phyloP scores from a whole-genome alignment of 176 grass and related monocot species.

The Oryza glumipatula region DNA sequence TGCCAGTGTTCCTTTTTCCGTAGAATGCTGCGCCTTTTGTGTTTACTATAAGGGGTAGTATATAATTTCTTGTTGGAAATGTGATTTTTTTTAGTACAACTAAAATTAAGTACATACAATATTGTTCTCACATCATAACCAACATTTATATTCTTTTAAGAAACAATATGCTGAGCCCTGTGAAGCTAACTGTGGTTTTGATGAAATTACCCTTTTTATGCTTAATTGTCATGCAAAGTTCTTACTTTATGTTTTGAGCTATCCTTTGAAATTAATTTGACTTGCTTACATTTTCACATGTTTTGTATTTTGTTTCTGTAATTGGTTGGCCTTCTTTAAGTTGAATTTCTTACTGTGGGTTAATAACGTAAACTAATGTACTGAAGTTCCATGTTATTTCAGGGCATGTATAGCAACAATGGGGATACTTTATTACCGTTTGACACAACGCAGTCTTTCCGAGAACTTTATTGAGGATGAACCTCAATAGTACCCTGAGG shows the following conservation, averaged over 20 bases:
- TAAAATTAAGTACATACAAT: neutral
- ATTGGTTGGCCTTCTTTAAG: neutral
- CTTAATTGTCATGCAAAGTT: neutral
- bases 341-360: constrained; percentile 13
- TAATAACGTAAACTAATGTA: constrained; percentile 28
- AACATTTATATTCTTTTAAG: neutral
- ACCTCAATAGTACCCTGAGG: constrained; percentile 56
- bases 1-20: neutral
- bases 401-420: constrained; percentile 98
- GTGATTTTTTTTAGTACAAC: neutral
- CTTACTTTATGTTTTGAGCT: neutral
- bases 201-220: neutral
- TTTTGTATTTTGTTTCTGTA: neutral
- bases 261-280: constrained; percentile 15
- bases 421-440: constrained; percentile 90
- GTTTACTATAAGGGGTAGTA: neutral
- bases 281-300: constrained; percentile 7
- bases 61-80: constrained; percentile 4
- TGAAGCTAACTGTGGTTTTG: constrained; percentile 19
- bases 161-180: neutral
- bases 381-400: constrained; percentile 40
- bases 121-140: neutral
- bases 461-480: constrained; percentile 72
- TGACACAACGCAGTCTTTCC: constrained; percentile 82
- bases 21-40: neutral